Evolutionary conservation across 2,329 filamentous ascomycete genomes (phyloP), one percentile per base, ranked within the genome.

Genomic region (Fonsecaea pugnacius): DNA sequence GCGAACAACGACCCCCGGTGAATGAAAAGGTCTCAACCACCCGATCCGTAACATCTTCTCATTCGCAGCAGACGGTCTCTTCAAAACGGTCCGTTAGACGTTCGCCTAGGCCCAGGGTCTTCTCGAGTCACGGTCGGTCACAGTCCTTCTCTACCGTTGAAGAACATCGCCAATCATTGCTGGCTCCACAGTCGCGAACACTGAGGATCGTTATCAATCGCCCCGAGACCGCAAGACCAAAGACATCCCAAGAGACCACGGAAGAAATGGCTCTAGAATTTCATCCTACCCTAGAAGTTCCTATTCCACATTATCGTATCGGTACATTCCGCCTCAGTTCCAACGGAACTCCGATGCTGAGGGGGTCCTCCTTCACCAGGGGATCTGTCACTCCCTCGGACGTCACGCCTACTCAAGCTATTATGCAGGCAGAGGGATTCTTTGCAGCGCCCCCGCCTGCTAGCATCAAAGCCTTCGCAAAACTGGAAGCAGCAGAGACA

Each of bases 151-250:
- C 91, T 36, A 93, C 90, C 5, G 79, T 90, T 60, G 89, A 88
- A 54, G 91, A 92, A 69, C 82, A 84, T 65, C 77, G 78, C 30
- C 76, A 76, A 50, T 70, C 73, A 9, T 70, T 75, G 9, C 73
- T 74, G 40, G 70, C 69, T n/a, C 72, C 72, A 56, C 73, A 89
- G 64, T 82, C 83, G 2, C 89, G 89, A 36, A 89, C 87, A 62
- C 89, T 95, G 76, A 92, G 90, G 74, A 87, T 96, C 40, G 84
- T 94, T 66, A 94, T 96, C 72, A 89, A 92, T 58, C 85, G 91
- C 67, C 85, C 90, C 9, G 82, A 83, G 30, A 83, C 85, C 51
- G 85, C 85, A 33, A 83, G 86, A 58, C 85, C 88, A 30, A 89
- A 84, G 73, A 89, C 87, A 4, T 83, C 86, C 67, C 87, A 89